phyloP scores from a whole-genome alignment of 2,329 filamentous ascomycete species.

The Bipolaris oryzae region DNA sequence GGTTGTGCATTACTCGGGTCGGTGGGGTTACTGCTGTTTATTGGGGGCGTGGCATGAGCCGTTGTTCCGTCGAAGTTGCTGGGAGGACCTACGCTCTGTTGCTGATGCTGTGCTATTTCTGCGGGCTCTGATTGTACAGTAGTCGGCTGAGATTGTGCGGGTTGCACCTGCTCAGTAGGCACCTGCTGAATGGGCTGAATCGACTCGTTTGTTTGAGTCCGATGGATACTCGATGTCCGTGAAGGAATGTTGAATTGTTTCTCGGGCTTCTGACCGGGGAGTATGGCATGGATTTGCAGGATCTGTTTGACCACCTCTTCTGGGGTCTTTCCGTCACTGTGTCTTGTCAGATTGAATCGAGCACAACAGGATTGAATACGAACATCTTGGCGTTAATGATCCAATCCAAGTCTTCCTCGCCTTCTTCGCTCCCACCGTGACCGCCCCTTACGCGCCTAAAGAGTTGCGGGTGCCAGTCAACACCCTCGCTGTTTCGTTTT shows the following conservation, averaged over 20 bases:
- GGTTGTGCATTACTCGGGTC: slow-evolving; percentile 11
- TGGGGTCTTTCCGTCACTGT: slow-evolving; percentile 65
- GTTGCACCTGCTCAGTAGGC: slow-evolving; percentile 11
- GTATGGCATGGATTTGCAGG: slow-evolving; percentile 80
- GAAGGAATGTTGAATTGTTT: slow-evolving; percentile 63
- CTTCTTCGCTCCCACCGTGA: slow-evolving; percentile 73
- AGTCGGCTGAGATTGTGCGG: slow-evolving; percentile 10
- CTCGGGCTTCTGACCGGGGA: slow-evolving; percentile 72
- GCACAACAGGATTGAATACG: slow-evolving; percentile 34
- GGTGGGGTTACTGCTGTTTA: slow-evolving; percentile 9
- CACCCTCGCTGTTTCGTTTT: slow-evolving; percentile 73
- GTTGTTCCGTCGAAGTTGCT: slow-evolving; percentile 60
- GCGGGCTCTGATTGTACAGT: slow-evolving; percentile 9
- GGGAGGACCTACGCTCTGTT: slow-evolving; percentile 56
- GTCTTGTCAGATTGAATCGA: slow-evolving; percentile 11
- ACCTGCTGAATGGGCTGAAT: slow-evolving; percentile 10
- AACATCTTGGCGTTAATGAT: slow-evolving; percentile 89
- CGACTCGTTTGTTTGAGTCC: slow-evolving; percentile 13
- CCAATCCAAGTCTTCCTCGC: slow-evolving; percentile 91
- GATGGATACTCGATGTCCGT: slow-evolving; percentile 46
- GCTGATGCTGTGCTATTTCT: slow-evolving; percentile 18
- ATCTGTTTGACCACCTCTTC: slow-evolving; percentile 80
- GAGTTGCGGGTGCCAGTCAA: slow-evolving; percentile 86
- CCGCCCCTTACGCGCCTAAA: slow-evolving; percentile 78
- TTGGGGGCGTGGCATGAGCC: slow-evolving; percentile 18